Evolutionary conservation across 768 basidiomycete species (phyloP).

Genomic region (Saitozyma podzolica): DNA sequence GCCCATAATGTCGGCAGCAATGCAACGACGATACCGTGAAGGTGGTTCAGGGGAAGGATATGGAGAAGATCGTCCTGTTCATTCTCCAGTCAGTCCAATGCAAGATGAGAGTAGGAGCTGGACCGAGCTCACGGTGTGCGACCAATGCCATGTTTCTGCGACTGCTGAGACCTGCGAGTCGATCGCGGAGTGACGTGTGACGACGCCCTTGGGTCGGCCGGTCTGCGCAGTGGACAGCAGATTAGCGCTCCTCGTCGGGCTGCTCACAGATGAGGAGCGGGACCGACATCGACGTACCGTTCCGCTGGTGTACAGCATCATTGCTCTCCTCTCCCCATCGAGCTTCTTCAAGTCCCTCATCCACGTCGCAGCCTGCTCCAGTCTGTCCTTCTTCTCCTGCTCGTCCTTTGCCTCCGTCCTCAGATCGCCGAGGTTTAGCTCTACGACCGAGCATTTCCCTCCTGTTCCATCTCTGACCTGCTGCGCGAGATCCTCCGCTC

Average conservation of each 20-base stretch:
- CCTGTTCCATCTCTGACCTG: constrained; percentile 9
- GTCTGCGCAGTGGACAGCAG: constrained; percentile 11
- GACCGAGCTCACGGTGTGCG: constrained; percentile 7
- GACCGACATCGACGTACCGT: constrained; percentile 12
- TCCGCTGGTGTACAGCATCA: constrained; percentile 45
- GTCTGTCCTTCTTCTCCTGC: constrained; percentile 4
- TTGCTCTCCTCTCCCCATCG: constrained; percentile 27
- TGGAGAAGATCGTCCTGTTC: constrained; percentile 23
- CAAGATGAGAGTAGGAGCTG: not conserved
- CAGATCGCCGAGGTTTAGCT: constrained; percentile 9
- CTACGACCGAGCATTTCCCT: constrained; percentile 2
- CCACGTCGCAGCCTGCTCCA: constrained; percentile 5
- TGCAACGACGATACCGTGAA: constrained; percentile 47
- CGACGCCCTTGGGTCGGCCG: constrained; percentile 31
- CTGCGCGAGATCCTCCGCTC: constrained; percentile 23
- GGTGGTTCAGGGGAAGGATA: constrained; percentile 40
- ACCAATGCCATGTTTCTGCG: constrained; percentile 26
- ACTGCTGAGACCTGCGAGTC: constrained; percentile 23
- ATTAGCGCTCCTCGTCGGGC: not conserved
- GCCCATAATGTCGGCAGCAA: constrained; percentile 42
- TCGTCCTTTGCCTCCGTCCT: not conserved
- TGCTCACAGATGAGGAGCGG: not conserved
- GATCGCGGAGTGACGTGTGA: constrained; percentile 29
- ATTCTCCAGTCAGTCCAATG: not conserved
- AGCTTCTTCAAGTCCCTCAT: constrained; percentile 9